phyloP scores from a whole-genome alignment of 176 grass and related monocot genomes.

The Oryza meridionalis region DNA sequence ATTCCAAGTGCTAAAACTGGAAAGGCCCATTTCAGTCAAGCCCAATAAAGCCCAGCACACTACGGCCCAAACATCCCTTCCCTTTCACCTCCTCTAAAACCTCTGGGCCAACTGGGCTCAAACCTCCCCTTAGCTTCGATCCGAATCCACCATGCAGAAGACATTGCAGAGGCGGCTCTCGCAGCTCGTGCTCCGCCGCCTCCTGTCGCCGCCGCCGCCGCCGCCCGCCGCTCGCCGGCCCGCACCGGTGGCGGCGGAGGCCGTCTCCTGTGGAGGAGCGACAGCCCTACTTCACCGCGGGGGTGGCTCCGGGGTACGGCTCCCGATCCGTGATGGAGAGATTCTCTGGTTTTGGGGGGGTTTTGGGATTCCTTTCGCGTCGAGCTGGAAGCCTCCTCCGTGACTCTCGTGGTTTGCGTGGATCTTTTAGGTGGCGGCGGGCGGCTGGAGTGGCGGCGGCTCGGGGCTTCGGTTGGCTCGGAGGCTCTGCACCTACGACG shows the following conservation, averaged over 20 bases:
- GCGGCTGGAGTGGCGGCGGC: slow-evolving; percentile 23
- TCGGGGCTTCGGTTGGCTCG: slow-evolving; percentile 35
- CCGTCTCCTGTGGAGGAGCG: background rate
- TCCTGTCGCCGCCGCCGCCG: slow-evolving; percentile 35
- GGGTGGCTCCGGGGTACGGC: slow-evolving; percentile 1
- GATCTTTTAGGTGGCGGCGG: slow-evolving; percentile 25
- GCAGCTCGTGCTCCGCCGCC: slow-evolving; percentile 47
- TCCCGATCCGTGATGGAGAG: background rate
- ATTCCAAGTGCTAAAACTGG: background rate
- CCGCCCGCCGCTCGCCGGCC: background rate
- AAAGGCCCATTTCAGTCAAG: background rate
- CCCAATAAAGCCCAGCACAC: background rate
- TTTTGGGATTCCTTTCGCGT: slow-evolving; percentile 7
- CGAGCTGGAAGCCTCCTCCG: slow-evolving; percentile 14
- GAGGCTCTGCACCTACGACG: slow-evolving; percentile 56
- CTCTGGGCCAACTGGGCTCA: slow-evolving; percentile 24
- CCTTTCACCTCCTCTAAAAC: background rate
- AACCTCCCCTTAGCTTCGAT: background rate
- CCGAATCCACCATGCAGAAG: slow-evolving; percentile 28
- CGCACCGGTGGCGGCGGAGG: background rate
- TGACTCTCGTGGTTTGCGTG: slow-evolving; percentile 31
- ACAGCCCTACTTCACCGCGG: background rate
- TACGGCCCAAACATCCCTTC: background rate
- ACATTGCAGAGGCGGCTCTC: slow-evolving; percentile 29
- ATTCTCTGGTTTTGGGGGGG: background rate